Conservation (phyloP, 2,329 filamentous ascomycete species). For the Penicillium sp. region DNA sequence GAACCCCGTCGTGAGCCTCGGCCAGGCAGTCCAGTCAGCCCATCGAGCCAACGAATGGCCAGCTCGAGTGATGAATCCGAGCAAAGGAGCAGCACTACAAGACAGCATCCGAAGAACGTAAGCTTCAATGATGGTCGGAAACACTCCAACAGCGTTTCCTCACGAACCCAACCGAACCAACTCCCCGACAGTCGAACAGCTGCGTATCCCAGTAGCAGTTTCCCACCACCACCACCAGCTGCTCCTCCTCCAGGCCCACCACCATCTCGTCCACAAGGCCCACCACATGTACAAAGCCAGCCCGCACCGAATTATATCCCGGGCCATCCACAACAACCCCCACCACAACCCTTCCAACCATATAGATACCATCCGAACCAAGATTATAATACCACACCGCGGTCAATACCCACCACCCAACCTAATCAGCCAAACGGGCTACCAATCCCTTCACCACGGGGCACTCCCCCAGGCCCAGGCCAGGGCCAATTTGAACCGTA, state of each 20-base stretch:
- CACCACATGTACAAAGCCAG: conserved; percentile 4
- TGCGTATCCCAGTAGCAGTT: conserved; percentile 15
- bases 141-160: conserved; percentile 21
- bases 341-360: conserved; percentile 4
- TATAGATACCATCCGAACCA: conserved; percentile 14
- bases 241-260: conserved; percentile 12
- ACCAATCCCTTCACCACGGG: conserved; percentile 14
- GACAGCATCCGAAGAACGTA: conserved; percentile 8
- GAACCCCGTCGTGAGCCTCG: conserved; percentile 10
- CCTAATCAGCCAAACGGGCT: conserved; percentile 11
- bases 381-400: conserved; percentile 14
- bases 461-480: conserved; percentile 13
- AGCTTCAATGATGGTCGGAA: conserved; percentile 9
- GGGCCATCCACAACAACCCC: neutral
- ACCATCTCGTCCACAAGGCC: neutral
- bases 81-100: conserved; percentile 9
- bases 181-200: conserved; percentile 11
- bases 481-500: conserved; percentile 19
- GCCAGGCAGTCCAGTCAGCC: neutral
- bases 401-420: conserved; percentile 18
- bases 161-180: conserved; percentile 10
- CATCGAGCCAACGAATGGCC: neutral
- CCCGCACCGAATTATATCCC: conserved; percentile 4
- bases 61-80: conserved; percentile 24
- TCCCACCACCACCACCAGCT: conserved; percentile 13